These are phyloP conservation scores for Oryza coarctata DNA, from an alignment of 176 grass and related monocot genomes.

Conservation along the genomic window DNA sequence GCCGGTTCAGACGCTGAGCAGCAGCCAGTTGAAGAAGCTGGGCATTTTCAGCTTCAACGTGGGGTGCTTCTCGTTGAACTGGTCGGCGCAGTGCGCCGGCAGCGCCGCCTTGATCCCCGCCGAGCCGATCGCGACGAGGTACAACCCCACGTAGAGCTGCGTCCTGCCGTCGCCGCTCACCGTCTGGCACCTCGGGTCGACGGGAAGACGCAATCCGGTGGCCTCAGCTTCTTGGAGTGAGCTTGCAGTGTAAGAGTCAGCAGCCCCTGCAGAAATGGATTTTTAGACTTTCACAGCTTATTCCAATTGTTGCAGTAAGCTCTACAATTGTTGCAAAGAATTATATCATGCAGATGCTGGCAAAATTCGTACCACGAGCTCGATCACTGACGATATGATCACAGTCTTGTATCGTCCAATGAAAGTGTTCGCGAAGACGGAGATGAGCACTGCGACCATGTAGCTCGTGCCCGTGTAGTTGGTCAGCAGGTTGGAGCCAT, in stretches of 20 bases:
- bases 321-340: background rate
- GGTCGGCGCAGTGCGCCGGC: conserved; percentile 73
- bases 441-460: conserved; percentile 52
- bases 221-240: conserved; percentile 35
- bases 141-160: conserved; percentile 50
- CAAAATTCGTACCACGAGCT: conserved; percentile 41
- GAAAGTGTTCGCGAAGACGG: conserved; percentile 61
- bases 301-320: background rate
- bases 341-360: background rate
- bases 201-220: background rate
- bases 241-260: conserved; percentile 67
- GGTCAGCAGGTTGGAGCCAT: conserved; percentile 49
- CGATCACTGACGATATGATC: conserved; percentile 44
- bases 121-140: conserved; percentile 63
- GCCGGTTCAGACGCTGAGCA: conserved; percentile 53
- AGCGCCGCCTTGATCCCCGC: conserved; percentile 63
- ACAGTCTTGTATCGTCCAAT: conserved; percentile 58
- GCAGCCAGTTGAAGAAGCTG: conserved; percentile 90
- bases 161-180: conserved; percentile 38
- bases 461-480: conserved; percentile 69
- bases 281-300: background rate
- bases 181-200: background rate
- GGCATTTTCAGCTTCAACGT: conserved; percentile 52
- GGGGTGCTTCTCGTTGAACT: conserved; percentile 66
- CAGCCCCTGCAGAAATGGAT: conserved; percentile 44